phyloP scores from a whole-genome alignment of 352 stramenopile species.

The Globisporangium nagaii region DNA sequence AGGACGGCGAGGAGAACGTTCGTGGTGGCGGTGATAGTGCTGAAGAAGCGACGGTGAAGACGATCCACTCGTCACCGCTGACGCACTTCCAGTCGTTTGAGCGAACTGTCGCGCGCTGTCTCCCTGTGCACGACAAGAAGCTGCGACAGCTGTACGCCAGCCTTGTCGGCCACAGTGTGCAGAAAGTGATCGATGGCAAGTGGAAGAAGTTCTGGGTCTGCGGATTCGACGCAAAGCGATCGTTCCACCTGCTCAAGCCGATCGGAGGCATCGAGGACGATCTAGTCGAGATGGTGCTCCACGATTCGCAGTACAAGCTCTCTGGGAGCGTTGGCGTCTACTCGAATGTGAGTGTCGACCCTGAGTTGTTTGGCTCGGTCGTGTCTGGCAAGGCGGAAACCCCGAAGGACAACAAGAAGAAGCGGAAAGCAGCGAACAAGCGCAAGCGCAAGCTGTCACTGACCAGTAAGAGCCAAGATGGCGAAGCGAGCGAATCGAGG shows the following conservation, averaged over 20 bases:
- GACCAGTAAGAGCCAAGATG: constrained; percentile 17
- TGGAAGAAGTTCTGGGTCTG: constrained; percentile 73
- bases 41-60: constrained; percentile 16
- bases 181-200: constrained; percentile 76
- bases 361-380: constrained; percentile 39
- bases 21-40: neutral
- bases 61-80: constrained; percentile 68
- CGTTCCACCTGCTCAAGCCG: constrained; percentile 55
- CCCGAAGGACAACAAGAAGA: constrained; percentile 35
- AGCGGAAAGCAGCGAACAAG: constrained; percentile 52
- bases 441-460: constrained; percentile 38
- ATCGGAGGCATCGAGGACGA: constrained; percentile 37
- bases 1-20: constrained; percentile 2
- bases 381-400: constrained; percentile 7
- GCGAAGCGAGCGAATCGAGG: constrained; percentile 6
- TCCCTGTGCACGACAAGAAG: constrained; percentile 45
- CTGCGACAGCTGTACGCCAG: constrained; percentile 55
- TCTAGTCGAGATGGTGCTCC: constrained; percentile 57
- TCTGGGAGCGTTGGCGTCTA: constrained; percentile 43
- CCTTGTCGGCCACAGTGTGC: constrained; percentile 62
- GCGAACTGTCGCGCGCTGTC: constrained; percentile 58
- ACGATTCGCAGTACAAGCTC: constrained; percentile 76
- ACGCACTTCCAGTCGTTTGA: constrained; percentile 88
- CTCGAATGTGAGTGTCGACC: constrained; percentile 32
- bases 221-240: constrained; percentile 54